Percentiles rank a stretch among this genome's conserved stretches.
Conservation (phyloP, 2,329 filamentous ascomycete species). For the Talaromyces albobiverticillius region DNA sequence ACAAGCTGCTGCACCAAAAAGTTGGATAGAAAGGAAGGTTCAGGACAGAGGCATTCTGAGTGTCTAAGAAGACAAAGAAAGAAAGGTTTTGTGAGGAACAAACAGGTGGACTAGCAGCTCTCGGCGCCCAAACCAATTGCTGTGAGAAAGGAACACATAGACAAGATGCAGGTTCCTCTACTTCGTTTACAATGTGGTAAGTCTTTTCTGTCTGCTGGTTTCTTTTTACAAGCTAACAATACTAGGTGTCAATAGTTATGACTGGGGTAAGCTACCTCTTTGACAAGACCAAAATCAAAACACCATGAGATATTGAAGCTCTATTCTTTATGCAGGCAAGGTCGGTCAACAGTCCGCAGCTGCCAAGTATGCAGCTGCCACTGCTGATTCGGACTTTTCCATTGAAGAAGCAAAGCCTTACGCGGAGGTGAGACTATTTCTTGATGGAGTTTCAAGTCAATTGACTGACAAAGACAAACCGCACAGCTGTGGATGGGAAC, state of each 20-base stretch:
- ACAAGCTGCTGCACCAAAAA: neutral
- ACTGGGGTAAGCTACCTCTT: conserved; percentile 68
- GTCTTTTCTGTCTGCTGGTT: conserved; percentile 12
- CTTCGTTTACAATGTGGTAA: conserved; percentile 68
- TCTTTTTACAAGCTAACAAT: neutral
- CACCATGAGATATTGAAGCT: conserved; percentile 23
- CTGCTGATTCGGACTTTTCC: conserved; percentile 68
- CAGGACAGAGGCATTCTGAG: neutral
- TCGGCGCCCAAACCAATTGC: neutral
- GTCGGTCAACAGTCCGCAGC: conserved; percentile 82
- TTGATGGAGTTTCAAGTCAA: conserved; percentile 1
- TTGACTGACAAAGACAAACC: neutral
- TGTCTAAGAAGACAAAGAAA: neutral
- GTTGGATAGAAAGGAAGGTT: neutral
- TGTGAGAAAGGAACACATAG: neutral
- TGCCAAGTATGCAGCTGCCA: conserved; percentile 84
- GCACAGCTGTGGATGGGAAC: conserved; percentile 96
- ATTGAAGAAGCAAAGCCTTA: conserved; percentile 89
- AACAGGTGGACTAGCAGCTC: neutral
- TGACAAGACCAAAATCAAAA: conserved; percentile 16
- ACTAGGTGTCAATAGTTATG: conserved; percentile 91
- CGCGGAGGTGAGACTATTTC: conserved; percentile 65
- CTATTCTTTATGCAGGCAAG: conserved; percentile 60
- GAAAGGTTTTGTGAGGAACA: neutral
- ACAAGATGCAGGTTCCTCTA: conserved; percentile 71